phyloP scores from a whole-genome alignment of 2,329 filamentous ascomycete genomes.

The Claviceps maximensis region DNA sequence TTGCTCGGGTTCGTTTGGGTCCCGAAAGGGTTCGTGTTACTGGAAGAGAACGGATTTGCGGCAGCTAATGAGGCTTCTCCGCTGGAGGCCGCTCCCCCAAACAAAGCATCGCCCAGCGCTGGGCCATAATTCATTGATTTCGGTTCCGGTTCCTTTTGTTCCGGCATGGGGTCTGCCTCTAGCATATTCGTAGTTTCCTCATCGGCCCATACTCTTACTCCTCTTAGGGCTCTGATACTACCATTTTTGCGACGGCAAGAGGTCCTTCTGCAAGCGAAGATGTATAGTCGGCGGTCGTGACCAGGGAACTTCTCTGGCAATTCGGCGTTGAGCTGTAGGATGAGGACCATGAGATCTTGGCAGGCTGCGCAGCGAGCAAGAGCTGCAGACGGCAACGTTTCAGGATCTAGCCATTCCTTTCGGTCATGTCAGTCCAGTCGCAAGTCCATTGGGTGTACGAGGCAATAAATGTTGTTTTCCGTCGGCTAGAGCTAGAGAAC shows the following conservation, averaged over 20 bases:
- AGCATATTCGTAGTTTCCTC: constrained; percentile 20
- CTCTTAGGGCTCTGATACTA: constrained; percentile 63
- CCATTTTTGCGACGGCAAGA: constrained; percentile 72
- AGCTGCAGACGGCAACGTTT: constrained; percentile 56
- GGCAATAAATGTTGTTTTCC: not conserved
- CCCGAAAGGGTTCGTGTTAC: constrained; percentile 35
- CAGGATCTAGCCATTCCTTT: constrained; percentile 73
- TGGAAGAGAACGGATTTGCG: constrained; percentile 46
- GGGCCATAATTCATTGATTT: constrained; percentile 19
- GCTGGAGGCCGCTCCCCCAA: constrained; percentile 45
- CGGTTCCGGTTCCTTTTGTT: constrained; percentile 21
- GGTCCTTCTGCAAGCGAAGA: constrained; percentile 69
- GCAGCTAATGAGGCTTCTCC: constrained; percentile 16
- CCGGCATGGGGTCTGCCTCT: constrained; percentile 18
- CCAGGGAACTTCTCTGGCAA: constrained; percentile 74
- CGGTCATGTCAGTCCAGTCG: not conserved
- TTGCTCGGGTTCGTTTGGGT: constrained; percentile 13
- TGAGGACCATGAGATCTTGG: constrained; percentile 66
- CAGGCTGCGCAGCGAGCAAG: constrained; percentile 81
- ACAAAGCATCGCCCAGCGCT: constrained; percentile 53
- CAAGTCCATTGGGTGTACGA: not conserved
- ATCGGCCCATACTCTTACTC: constrained; percentile 42
- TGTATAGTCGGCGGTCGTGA: constrained; percentile 77
- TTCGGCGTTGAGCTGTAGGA: constrained; percentile 85
- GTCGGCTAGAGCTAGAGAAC: not conserved